Evolutionary conservation across 75 land plant species (phyloP), one percentile per base, ranked within the genome.

Genomic region (Pinus albicaulis): DNA sequence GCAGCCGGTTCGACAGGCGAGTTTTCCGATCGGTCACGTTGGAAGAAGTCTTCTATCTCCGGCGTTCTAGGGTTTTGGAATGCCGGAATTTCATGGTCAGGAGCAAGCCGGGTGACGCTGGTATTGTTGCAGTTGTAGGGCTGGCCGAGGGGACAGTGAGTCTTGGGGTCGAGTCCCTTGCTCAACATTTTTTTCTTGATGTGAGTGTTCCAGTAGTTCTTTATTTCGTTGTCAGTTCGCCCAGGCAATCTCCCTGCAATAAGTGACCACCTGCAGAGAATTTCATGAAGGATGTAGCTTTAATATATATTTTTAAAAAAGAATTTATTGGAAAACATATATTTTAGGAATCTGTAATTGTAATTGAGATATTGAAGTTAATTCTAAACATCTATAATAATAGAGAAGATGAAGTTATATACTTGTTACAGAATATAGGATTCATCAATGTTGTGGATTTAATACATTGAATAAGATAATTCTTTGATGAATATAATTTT

Each of bases 141-240:
- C 10, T 61, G 53, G 41, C 53, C 53, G 11, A 76, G 11, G 19
- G 71, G 76, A 19, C 53, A 17, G 8, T 74, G 77, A 0, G 77
- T 74, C 26, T 76, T 23, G 8, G 77, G 76, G 15, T 76, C 77
- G 76, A 76, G 26, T 60, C 77, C 77, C 5, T 31, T 31, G 72
- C 68, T 31, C 23, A 24, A 44, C 53, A 76, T 12, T 36, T 76
- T 76, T n/a, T 36, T 76, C 48, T 76, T 76, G 77, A 76, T 76
- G 73, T 41, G 53, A 12, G 76, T 61, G 44, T 76, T 76, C 77
- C 77, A 76, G 77, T 61, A 76, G 31, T 76, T 74, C 75, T 74
- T 74, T 53, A 74, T 74, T n/a, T 74, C 75, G 26, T 74, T 74
- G 28, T 74, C 75, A 0, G 75, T 74, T 26, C 75, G 68, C 34